phyloP scores from a whole-genome alignment of 176 grass and related monocot species.

The Carex parvula region DNA sequence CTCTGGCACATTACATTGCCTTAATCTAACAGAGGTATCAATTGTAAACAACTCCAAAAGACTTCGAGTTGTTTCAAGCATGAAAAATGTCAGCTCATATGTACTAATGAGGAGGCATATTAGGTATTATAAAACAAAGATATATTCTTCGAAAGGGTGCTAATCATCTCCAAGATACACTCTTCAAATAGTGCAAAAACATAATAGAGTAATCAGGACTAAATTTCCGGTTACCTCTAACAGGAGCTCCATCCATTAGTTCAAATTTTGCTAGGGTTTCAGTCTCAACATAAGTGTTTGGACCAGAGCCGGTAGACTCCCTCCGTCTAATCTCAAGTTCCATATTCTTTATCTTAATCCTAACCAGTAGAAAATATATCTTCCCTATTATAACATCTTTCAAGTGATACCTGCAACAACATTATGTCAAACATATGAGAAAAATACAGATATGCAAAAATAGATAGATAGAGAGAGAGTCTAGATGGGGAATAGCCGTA shows the following conservation, averaged over 20 bases:
- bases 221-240: constrained; percentile 57
- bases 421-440: constrained; percentile 15
- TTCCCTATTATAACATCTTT: constrained; percentile 95
- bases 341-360: constrained; percentile 99
- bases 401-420: constrained; percentile 69
- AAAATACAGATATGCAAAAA: neutral
- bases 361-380: constrained; percentile 97
- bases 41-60: neutral
- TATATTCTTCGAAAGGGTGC: neutral
- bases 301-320: constrained; percentile 94
- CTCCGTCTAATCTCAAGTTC: constrained; percentile 86
- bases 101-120: neutral
- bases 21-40: neutral
- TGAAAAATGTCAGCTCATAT: neutral
- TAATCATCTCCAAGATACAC: neutral
- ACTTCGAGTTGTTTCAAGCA: neutral
- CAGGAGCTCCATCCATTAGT: constrained; percentile 98
- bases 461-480: neutral
- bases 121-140: neutral
- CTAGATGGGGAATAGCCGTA: constrained; percentile 27
- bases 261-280: constrained; percentile 99
- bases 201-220: neutral
- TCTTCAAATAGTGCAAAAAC: neutral
- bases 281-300: constrained; percentile 97
- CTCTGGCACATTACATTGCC: neutral